A percentile compares a stretch with the other conserved stretches of the same genome.
Evolutionary conservation across 495 filamentous ascomycete species (phyloP).

Genomic region (Talaromyces ruber): DNA sequence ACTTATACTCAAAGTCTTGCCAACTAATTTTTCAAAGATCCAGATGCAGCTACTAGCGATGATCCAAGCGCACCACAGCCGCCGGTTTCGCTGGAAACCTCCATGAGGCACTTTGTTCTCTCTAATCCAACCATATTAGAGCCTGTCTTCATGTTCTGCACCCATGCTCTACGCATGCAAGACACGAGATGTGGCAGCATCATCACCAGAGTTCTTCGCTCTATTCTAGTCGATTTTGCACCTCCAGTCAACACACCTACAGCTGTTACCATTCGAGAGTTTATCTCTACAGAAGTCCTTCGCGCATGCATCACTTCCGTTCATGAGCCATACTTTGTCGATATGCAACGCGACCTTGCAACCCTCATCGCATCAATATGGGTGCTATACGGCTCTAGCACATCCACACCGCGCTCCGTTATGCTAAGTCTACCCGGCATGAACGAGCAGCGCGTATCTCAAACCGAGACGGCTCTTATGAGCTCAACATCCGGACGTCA

Average conservation of each 20-base stretch:
- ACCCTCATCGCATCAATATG: slow-evolving; percentile 80
- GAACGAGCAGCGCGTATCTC: slow-evolving; percentile 32
- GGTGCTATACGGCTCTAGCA: slow-evolving; percentile 58
- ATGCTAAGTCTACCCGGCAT: slow-evolving; percentile 53
- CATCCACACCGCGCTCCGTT: slow-evolving; percentile 41
- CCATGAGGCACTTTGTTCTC: slow-evolving; percentile 73
- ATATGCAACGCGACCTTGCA: slow-evolving; percentile 89
- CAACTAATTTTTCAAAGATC: slow-evolving; percentile 19
- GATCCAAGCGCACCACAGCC: slow-evolving; percentile 33
- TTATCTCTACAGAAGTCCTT: slow-evolving; percentile 76
- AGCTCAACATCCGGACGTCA: slow-evolving; percentile 61
- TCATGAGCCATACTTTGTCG: slow-evolving; percentile 92
- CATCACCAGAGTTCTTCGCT: slow-evolving; percentile 74
- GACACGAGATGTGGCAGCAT: slow-evolving; percentile 83
- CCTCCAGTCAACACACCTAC: slow-evolving; percentile 41
- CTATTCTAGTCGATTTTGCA: slow-evolving; percentile 72
- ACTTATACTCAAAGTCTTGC: not conserved
- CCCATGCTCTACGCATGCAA: slow-evolving; percentile 80
- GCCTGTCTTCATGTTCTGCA: slow-evolving; percentile 82
- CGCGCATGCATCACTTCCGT: slow-evolving; percentile 79
- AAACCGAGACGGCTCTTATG: slow-evolving; percentile 41
- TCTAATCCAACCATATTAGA: slow-evolving; percentile 71
- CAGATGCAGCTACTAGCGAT: slow-evolving; percentile 25
- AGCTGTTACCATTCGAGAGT: slow-evolving; percentile 72
- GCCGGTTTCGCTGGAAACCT: slow-evolving; percentile 27